Conservation (phyloP, 352 stramenopile species). For the Globisporangium ultimum region DNA sequence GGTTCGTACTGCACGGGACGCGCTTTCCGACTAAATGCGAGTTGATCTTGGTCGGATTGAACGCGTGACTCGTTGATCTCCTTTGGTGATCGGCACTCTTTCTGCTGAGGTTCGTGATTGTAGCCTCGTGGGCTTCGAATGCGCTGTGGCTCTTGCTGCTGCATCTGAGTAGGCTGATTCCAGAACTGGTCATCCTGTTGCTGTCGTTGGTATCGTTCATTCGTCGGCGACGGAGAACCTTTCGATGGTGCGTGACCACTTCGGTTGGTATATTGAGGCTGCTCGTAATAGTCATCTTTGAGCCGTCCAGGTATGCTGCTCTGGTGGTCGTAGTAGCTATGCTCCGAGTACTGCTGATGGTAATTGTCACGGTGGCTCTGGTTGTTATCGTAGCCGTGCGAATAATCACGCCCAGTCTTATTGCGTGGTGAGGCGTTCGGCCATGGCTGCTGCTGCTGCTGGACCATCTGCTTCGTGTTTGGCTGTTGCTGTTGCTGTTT, state of each 20-base stretch:
- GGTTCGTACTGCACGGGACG: constrained; percentile 75
- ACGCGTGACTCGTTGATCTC: constrained; percentile 64
- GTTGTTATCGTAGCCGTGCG: constrained; percentile 26
- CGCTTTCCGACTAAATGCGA: constrained; percentile 76
- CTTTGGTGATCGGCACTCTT: constrained; percentile 39
- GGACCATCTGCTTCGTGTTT: not conserved
- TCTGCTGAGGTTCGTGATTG: constrained; percentile 7
- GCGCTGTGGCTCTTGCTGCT: constrained; percentile 1
- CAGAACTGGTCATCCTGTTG: not conserved
- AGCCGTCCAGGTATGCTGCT: constrained; percentile 1
- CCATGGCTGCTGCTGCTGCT: constrained; percentile 14
- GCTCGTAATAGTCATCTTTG: constrained; percentile 7
- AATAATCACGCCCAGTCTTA: constrained; percentile 25
- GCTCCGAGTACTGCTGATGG: too few relatives aligned
- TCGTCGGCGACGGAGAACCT: constrained; percentile 7
- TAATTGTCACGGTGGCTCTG: constrained; percentile 16
- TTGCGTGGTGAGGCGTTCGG: constrained; percentile 23
- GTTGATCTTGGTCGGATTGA: constrained; percentile 56
- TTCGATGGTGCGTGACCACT: not conserved
- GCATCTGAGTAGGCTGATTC: not conserved
- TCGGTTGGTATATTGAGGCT: constrained; percentile 11
- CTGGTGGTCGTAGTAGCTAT: constrained; percentile 16
- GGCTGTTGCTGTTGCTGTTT: constrained; percentile 14
- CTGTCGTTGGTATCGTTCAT: constrained; percentile 5
- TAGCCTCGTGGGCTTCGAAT: constrained; percentile 4